Evolutionary conservation across 2,329 filamentous ascomycete species (phyloP), one percentile per base, ranked within the genome.

Genomic region (Aotearoamyces nothofagi): DNA sequence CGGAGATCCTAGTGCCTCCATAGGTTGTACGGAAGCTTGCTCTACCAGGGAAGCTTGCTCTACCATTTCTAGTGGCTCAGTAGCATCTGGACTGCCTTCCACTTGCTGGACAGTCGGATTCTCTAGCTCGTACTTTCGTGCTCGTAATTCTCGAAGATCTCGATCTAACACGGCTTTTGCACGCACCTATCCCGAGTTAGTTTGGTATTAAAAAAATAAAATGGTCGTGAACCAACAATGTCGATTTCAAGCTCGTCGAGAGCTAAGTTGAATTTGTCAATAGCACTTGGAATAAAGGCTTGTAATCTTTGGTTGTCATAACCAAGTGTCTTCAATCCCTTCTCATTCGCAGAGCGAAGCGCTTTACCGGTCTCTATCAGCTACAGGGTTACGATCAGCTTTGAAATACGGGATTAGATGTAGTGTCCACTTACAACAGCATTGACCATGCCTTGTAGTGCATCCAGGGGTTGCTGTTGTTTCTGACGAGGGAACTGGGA

Each of bases 281-380:
- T 40, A 8, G 40, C 34, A 12, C 31, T 38, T 4, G 46, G 47
- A 25, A 51, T 43, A 2, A 36, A 39, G 11, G 30, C 23, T 22
- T 36, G 39, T 4, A 47, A 34, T 27, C 41, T 35, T 9, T 35
- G 27, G 12, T 41, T 43, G 5, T 36, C 32, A 23, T 32, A 49
- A 10, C 44, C 41, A 10, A 53, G 34, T 24, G 53, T 53, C 33
- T 52, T 56, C 22, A 56, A 51, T 37, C 66, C 60, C 38, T 56
- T 60, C 16, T 53, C 51, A n/a, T 20, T 20, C 20, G 58, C 59
- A 2, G 59, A 51, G 27, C 56, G 64, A 9, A 73, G 50, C 11
- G 66, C 63, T 43, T 67, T 74, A 10, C 66, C 68, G 2, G 63
- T 66, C 45, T 72, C 63, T 9, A 74, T 55, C 15, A 73, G 59